Conservation (phyloP, 441 rosid genomes). For the Theobroma grandiflorum region DNA sequence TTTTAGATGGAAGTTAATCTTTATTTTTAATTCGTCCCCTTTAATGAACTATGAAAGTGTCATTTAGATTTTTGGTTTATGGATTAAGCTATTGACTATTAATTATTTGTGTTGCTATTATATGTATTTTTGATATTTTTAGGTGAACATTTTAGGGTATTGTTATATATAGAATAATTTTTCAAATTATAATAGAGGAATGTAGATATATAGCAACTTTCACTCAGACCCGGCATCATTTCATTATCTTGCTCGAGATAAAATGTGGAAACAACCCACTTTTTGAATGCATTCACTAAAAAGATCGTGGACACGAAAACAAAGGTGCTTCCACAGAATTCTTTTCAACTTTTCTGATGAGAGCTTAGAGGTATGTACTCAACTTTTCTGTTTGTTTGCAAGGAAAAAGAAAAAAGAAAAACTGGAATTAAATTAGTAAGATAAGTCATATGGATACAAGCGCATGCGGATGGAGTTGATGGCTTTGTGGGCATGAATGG, state of each 20-base stretch:
- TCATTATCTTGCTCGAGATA: background rate
- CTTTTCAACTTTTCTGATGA: background rate
- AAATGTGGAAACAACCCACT: background rate
- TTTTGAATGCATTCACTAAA: background rate
- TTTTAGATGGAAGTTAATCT: too few relatives aligned
- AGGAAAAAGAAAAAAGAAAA: background rate
- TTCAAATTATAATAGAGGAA: too few relatives aligned
- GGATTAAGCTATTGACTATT: too few relatives aligned
- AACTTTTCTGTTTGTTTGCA: background rate
- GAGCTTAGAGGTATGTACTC: background rate
- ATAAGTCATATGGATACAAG: background rate
- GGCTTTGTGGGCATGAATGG: background rate
- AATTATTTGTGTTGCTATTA: too few relatives aligned
- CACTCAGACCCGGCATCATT: background rate
- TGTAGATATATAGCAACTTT: too few relatives aligned
- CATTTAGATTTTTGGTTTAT: too few relatives aligned
- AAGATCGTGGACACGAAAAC: background rate
- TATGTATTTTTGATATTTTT: too few relatives aligned
- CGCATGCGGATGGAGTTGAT: background rate
- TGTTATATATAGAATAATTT: too few relatives aligned
- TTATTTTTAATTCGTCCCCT: too few relatives aligned
- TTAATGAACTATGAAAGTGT: too few relatives aligned
- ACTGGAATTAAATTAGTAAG: background rate
- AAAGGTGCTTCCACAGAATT: background rate
- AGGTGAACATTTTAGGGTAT: too few relatives aligned